These are phyloP conservation scores for Phytopythium ostracodes DNA, from an alignment of 352 stramenopile genomes.

Conservation along the genomic window DNA sequence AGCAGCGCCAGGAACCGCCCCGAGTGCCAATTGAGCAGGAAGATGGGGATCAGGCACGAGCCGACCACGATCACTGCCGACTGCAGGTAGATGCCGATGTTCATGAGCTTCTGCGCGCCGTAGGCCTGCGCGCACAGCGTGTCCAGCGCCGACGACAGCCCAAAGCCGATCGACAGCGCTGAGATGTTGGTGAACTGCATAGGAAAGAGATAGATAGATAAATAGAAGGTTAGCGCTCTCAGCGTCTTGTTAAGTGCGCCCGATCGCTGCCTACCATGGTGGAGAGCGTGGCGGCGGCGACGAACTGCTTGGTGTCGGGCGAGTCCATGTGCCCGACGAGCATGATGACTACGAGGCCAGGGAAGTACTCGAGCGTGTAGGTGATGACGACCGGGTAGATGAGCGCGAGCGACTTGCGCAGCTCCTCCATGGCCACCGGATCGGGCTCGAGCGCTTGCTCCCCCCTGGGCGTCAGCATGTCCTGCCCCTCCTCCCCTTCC, in stretches of 20 bases:
- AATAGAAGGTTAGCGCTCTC: not conserved
- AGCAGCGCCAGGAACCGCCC: slow-evolving; percentile 41
- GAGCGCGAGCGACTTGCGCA: slow-evolving; percentile 37
- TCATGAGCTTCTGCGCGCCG: slow-evolving; percentile 44
- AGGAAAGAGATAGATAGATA: not conserved
- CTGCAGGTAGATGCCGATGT: slow-evolving; percentile 79
- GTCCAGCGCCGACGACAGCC: slow-evolving; percentile 69
- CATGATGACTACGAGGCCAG: slow-evolving; percentile 55
- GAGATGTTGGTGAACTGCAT: slow-evolving; percentile 67
- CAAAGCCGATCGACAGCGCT: slow-evolving; percentile 67
- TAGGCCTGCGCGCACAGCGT: slow-evolving; percentile 78
- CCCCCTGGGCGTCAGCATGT: not conserved
- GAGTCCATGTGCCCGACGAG: slow-evolving; percentile 63
- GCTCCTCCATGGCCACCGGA: slow-evolving; percentile 22
- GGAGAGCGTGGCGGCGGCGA: slow-evolving; percentile 58
- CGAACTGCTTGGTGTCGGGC: slow-evolving; percentile 44
- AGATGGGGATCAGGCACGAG: slow-evolving; percentile 39
- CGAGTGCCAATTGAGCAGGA: slow-evolving; percentile 61
- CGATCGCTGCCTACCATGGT: slow-evolving; percentile 25
- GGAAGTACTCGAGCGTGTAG: slow-evolving; percentile 49
- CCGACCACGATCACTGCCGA: slow-evolving; percentile 54
- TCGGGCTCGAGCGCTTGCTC: not conserved
- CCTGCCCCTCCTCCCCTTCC: not conserved
- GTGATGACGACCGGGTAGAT: slow-evolving; percentile 46
- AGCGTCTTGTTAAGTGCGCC: not conserved